A percentile compares a stretch with the other conserved stretches of the same genome.
Evolutionary conservation across 768 basidiomycete genomes (phyloP).

Genomic region (Lactifluus rugatus): DNA sequence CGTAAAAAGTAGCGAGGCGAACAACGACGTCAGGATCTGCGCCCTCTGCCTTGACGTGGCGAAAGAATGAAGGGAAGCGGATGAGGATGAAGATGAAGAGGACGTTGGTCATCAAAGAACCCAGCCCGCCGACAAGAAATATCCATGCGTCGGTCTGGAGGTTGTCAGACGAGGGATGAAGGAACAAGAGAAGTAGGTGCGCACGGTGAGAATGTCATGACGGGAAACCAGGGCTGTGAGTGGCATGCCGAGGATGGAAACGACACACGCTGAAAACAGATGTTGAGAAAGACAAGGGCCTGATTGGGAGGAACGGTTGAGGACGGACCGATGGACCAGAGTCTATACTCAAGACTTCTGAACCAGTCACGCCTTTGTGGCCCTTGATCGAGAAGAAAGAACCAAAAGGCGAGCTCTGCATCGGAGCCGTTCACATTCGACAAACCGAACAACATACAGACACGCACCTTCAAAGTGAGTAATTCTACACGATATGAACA

Average conservation of each 20-base stretch:
- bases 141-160: slow-evolving; percentile 61
- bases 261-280: slow-evolving; percentile 41
- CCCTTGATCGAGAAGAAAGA: slow-evolving; percentile 73
- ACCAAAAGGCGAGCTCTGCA: slow-evolving; percentile 70
- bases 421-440: not conserved
- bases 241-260: slow-evolving; percentile 64
- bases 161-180: not conserved
- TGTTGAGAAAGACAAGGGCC: not conserved
- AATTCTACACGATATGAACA: slow-evolving; percentile 34
- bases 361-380: slow-evolving; percentile 68
- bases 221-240: slow-evolving; percentile 53
- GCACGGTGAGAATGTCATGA: slow-evolving; percentile 47
- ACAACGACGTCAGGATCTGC: slow-evolving; percentile 68
- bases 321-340: slow-evolving; percentile 58
- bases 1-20: slow-evolving; percentile 63
- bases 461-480: slow-evolving; percentile 70
- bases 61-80: slow-evolving; percentile 62
- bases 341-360: slow-evolving; percentile 63
- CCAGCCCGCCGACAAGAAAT: slow-evolving; percentile 60
- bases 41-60: slow-evolving; percentile 60
- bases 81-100: slow-evolving; percentile 63
- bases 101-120: slow-evolving; percentile 57
- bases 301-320: not conserved
- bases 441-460: too few relatives aligned
- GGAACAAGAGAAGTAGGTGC: not conserved